Conservation (phyloP, 1,284 basidiomycete species). For the Cryptococcus depauperatus region DNA sequence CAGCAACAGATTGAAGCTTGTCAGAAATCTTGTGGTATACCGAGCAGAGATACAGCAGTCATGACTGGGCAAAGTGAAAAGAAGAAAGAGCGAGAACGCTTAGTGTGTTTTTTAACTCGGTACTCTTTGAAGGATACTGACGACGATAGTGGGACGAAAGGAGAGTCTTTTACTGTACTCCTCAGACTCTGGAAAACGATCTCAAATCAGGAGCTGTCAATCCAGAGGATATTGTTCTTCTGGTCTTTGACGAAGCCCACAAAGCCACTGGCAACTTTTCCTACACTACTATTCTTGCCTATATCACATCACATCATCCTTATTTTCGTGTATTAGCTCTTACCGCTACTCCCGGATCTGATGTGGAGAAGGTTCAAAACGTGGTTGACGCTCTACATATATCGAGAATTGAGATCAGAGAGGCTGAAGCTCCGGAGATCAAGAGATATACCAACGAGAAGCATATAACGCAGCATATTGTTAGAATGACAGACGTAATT, state of each 20-base stretch:
- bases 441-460: slow-evolving; percentile 83
- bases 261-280: slow-evolving; percentile 87
- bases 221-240: slow-evolving; percentile 61
- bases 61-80: slow-evolving; percentile 63
- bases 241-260: slow-evolving; percentile 80
- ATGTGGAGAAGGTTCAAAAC: slow-evolving; percentile 74
- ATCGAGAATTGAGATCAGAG: slow-evolving; percentile 87
- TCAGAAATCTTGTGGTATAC: slow-evolving; percentile 88
- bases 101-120: slow-evolving; percentile 52
- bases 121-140: slow-evolving; percentile 7
- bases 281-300: slow-evolving; percentile 82
- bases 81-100: slow-evolving; percentile 49
- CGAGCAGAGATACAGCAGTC: slow-evolving; percentile 74
- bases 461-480: slow-evolving; percentile 54
- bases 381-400: slow-evolving; percentile 97
- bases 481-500: slow-evolving; percentile 54
- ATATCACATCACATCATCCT: slow-evolving; percentile 86
- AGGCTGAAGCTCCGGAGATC: slow-evolving; percentile 85
- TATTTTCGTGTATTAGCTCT: slow-evolving; percentile 88
- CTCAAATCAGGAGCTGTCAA: slow-evolving; percentile 66
- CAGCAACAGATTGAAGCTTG: slow-evolving; percentile 91
- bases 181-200: slow-evolving; percentile 91
- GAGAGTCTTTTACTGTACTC: slow-evolving; percentile 95
- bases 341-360: slow-evolving; percentile 89
- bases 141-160: slow-evolving; percentile 51